Evolutionary conservation across 768 basidiomycete species (phyloP).

Genomic region (Pleurotus salmoneostramineus): DNA sequence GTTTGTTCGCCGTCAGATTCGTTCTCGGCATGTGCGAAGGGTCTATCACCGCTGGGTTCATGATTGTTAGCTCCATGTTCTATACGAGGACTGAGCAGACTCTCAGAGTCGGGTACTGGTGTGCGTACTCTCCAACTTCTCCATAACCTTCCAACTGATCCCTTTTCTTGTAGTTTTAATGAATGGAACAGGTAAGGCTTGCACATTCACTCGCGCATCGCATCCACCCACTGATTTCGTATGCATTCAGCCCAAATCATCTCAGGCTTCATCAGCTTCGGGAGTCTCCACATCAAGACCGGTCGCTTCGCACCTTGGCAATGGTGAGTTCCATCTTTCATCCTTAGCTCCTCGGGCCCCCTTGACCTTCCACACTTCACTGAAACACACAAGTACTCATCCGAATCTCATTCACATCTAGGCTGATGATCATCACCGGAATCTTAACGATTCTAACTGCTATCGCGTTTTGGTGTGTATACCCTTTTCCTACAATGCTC

Average conservation of each 20-base stretch:
- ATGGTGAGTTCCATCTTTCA: slow-evolving; percentile 38
- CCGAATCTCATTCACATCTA: slow-evolving; percentile 9
- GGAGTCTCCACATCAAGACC: slow-evolving; percentile 57
- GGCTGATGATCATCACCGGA: slow-evolving; percentile 74
- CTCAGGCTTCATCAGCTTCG: slow-evolving; percentile 65
- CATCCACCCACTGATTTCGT: background rate
- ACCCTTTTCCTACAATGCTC: background rate
- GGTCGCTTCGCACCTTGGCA: slow-evolving; percentile 64
- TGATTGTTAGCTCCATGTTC: slow-evolving; percentile 78
- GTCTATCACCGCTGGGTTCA: slow-evolving; percentile 67
- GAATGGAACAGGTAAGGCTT: slow-evolving; percentile 60
- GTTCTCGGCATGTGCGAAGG: slow-evolving; percentile 74
- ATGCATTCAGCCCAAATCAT: slow-evolving; percentile 56
- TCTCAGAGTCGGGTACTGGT: slow-evolving; percentile 70
- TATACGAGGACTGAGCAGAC: slow-evolving; percentile 73
- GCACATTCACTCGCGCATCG: background rate
- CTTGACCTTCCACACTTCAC: background rate
- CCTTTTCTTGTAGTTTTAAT: slow-evolving; percentile 48
- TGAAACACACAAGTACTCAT: too few relatives aligned
- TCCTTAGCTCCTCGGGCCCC: background rate
- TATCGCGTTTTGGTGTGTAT: slow-evolving; percentile 48
- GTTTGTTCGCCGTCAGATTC: slow-evolving; percentile 58
- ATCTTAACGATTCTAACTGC: slow-evolving; percentile 50
- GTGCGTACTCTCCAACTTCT: slow-evolving; percentile 33
- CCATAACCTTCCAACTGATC: background rate